A percentile compares a stretch with the other conserved stretches of the same genome.
These are phyloP conservation scores for Mangifera indica DNA, from an alignment of 345 rosid genomes.

Conservation along the genomic window DNA sequence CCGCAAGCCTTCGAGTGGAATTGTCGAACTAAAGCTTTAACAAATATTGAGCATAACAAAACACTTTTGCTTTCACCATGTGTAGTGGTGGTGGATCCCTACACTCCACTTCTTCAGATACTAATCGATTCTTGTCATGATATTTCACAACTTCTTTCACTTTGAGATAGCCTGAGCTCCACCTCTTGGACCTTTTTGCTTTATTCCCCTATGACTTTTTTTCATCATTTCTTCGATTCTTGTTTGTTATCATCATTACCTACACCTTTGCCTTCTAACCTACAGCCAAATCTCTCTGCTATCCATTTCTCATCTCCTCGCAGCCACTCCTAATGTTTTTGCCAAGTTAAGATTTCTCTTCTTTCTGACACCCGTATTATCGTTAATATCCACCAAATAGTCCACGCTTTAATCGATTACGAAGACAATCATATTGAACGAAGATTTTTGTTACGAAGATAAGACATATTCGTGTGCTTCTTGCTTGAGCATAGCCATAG, in stretches of 20 bases:
- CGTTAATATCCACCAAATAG: too few relatives aligned
- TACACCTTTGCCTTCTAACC: conserved; percentile 14
- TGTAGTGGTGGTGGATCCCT: conserved; percentile 33
- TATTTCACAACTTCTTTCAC: conserved; percentile 9
- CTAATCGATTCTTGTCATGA: conserved; percentile 8
- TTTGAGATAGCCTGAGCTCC: not conserved
- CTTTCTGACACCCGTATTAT: not conserved
- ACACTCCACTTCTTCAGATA: conserved; percentile 28
- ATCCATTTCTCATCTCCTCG: not conserved
- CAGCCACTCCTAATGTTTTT: not conserved
- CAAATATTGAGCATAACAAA: too few relatives aligned
- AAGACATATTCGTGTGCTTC: too few relatives aligned
- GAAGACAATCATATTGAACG: too few relatives aligned
- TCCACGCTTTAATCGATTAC: too few relatives aligned
- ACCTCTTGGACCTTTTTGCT: conserved; percentile 12
- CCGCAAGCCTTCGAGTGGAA: too few relatives aligned
- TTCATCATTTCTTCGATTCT: not conserved
- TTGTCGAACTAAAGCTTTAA: too few relatives aligned
- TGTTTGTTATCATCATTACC: conserved; percentile 22
- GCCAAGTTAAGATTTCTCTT: not conserved
- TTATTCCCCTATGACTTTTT: not conserved
- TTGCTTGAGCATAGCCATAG: too few relatives aligned
- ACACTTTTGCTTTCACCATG: conserved; percentile 12
- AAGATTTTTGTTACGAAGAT: too few relatives aligned
- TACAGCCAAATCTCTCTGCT: not conserved